Conservation (phyloP, 2,329 filamentous ascomycete species). For the Alternaria ventricosa region DNA sequence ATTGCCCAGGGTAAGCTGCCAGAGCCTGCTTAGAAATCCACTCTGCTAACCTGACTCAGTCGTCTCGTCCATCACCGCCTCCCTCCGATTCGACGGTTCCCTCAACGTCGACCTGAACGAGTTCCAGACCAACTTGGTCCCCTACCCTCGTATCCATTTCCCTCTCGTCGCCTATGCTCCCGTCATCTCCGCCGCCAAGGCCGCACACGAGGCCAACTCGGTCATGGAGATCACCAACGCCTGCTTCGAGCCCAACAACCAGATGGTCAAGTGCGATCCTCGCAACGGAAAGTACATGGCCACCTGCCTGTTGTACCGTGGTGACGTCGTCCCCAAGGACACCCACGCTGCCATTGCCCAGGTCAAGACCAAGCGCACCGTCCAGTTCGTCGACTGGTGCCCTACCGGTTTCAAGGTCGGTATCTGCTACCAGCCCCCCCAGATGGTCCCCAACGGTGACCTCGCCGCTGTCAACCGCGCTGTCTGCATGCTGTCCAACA, state of each 20-base stretch:
- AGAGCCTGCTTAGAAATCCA: neutral
- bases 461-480: conserved; percentile 97
- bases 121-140: conserved; percentile 99
- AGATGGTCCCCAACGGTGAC: conserved; percentile 95
- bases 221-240: conserved; percentile 98
- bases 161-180: conserved; percentile 95
- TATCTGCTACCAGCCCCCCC: conserved; percentile 99
- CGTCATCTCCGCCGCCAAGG: conserved; percentile 93
- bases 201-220: conserved; percentile 96
- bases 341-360: conserved; percentile 90
- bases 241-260: conserved; percentile 99
- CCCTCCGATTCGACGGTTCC: conserved; percentile 96
- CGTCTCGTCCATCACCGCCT: conserved; percentile 97
- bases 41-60: conserved; percentile 60
- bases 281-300: conserved; percentile 99
- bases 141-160: conserved; percentile 99
- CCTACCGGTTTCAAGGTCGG: conserved; percentile 99
- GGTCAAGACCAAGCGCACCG: conserved; percentile 98
- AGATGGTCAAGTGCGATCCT: conserved; percentile 99
- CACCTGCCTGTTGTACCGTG: conserved; percentile 96
- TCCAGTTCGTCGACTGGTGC: conserved; percentile 99
- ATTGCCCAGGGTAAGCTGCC: conserved; percentile 82
- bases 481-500: conserved; percentile 99
- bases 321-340: conserved; percentile 97
- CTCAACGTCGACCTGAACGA: conserved; percentile 99